A percentile compares a stretch with the other conserved stretches of the same genome.
Evolutionary conservation across 2,329 filamentous ascomycete species (phyloP).

Genomic region (Phialemonium atrogriseum): DNA sequence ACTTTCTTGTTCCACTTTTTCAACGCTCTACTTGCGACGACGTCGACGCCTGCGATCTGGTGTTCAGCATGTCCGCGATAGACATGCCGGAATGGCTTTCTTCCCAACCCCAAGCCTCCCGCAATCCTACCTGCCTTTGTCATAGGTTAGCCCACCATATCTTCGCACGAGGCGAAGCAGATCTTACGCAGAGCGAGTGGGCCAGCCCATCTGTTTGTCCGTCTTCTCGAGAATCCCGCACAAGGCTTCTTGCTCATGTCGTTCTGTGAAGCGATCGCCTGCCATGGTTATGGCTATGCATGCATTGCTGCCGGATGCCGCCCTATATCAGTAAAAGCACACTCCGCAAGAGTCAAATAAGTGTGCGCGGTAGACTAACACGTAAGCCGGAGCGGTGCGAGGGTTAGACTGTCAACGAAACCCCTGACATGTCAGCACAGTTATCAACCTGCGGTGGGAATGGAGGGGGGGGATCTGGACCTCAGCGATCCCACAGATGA

Average conservation of each 20-base stretch:
- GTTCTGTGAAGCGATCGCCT: constrained; percentile 29
- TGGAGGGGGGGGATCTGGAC: too few relatives aligned
- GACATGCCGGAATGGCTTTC: background rate
- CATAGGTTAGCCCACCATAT: too few relatives aligned
- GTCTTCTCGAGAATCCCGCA: constrained; percentile 24
- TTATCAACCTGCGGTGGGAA: too few relatives aligned
- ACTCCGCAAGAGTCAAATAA: background rate
- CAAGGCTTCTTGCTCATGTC: constrained; percentile 27
- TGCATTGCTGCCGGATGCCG: constrained; percentile 19
- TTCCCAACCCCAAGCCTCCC: constrained; percentile 1
- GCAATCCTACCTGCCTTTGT: constrained; percentile 2
- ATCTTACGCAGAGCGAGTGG: constrained; percentile 18
- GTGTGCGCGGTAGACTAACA: too few relatives aligned
- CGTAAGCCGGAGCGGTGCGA: too few relatives aligned
- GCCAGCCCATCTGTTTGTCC: constrained; percentile 18
- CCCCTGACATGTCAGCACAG: too few relatives aligned
- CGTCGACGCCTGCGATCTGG: constrained; percentile 4
- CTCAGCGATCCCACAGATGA: constrained; percentile 20
- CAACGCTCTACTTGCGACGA: too few relatives aligned
- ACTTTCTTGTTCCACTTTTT: too few relatives aligned
- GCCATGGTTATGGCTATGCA: constrained; percentile 21
- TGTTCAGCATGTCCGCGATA: background rate
- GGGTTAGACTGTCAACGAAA: too few relatives aligned
- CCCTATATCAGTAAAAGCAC: too few relatives aligned
- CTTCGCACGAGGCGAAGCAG: background rate